Conservation (phyloP, 768 basidiomycete species). For the Trametes gibbosa region DNA sequence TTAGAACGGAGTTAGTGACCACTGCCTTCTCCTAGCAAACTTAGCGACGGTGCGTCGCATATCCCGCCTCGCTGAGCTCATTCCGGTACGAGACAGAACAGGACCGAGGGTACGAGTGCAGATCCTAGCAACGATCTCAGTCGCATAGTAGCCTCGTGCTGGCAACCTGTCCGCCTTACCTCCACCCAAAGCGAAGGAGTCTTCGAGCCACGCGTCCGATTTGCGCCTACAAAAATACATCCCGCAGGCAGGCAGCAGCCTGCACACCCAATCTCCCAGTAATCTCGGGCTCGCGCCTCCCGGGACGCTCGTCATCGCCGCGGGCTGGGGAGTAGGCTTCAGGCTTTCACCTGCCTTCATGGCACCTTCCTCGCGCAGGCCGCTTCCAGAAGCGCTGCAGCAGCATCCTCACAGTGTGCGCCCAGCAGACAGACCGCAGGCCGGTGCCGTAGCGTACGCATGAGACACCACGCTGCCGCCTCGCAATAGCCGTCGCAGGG, state of each 20-base stretch:
- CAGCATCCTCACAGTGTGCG: background rate
- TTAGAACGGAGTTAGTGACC: slow-evolving; percentile 8
- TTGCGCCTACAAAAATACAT: too few species aligned
- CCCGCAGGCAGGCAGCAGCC: background rate
- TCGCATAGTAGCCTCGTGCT: background rate
- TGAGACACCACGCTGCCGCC: background rate
- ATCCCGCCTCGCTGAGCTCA: background rate
- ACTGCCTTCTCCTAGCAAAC: background rate
- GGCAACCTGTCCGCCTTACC: background rate
- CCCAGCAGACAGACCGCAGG: background rate
- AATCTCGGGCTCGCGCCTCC: slow-evolving; percentile 1
- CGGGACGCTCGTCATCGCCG: background rate
- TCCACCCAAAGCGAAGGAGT: background rate
- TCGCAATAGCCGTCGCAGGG: background rate
- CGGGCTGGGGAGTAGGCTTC: background rate
- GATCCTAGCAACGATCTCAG: background rate
- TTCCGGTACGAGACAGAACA: background rate
- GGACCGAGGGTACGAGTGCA: background rate
- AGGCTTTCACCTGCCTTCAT: background rate
- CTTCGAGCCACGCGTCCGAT: background rate
- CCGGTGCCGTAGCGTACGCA: background rate
- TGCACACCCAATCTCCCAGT: background rate
- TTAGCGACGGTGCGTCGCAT: background rate
- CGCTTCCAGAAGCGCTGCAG: background rate
- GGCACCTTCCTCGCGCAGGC: background rate